Evolutionary conservation across 345 rosid species (phyloP).

Genomic region (Ceriops decandra): DNA sequence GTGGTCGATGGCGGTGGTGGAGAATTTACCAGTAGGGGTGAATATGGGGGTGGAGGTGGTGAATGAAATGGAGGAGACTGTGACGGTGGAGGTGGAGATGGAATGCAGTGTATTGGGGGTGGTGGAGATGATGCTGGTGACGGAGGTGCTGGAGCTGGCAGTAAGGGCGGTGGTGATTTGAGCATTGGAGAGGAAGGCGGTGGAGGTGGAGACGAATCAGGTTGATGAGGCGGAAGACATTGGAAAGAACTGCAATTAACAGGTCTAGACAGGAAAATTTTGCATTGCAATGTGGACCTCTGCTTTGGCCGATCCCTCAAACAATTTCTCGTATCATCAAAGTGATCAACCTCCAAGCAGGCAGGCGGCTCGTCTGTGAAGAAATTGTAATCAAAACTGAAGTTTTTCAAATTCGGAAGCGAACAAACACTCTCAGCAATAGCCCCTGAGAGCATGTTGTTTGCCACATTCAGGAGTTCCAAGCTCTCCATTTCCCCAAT

Average conservation of each 20-base stretch:
- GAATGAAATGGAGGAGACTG: constrained; percentile 14
- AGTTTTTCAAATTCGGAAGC: constrained; percentile 53
- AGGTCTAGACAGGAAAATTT: constrained; percentile 44
- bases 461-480: constrained; percentile 52
- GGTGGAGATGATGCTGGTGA: constrained; percentile 14
- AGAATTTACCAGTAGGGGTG: constrained; percentile 7
- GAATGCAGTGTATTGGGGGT: not conserved
- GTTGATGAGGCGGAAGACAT: constrained; percentile 26
- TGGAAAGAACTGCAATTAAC: constrained; percentile 45
- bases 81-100: constrained; percentile 11
- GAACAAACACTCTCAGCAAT: constrained; percentile 50
- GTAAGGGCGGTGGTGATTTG: constrained; percentile 14
- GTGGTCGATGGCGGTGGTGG: constrained; percentile 21
- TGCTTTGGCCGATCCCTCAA: constrained; percentile 38
- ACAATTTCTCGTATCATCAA: constrained; percentile 53
- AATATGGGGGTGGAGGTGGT: constrained; percentile 14
- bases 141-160: constrained; percentile 10
- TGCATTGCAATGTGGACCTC: constrained; percentile 62
- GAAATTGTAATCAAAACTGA: constrained; percentile 51
- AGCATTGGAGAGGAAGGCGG: constrained; percentile 15
- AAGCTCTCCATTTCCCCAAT: constrained; percentile 50
- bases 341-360: constrained; percentile 36
- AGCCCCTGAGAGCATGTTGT: constrained; percentile 57
- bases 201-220: constrained; percentile 8
- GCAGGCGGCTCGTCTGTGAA: constrained; percentile 44